Base-by-base conservation (phyloP, 31 red algal genomes). In the Asparagopsis taxiformis region DNA sequence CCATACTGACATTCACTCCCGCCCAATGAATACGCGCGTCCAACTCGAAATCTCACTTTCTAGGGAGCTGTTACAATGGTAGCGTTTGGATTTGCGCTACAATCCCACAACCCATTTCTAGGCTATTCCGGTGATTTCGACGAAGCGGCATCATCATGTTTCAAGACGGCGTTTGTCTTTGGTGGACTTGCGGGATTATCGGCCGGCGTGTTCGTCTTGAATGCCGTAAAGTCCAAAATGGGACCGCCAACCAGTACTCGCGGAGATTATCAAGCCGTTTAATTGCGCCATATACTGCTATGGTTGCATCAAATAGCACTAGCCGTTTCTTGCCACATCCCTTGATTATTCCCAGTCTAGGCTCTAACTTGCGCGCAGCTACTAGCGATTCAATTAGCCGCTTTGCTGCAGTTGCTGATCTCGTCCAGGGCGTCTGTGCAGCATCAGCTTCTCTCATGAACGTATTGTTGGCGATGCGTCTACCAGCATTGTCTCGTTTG, bases 21-120 rank as follows among this genome's bases (percentile, higher is more conserved):
- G 11, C 29, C 6, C 31, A 21, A 48, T 65, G 38, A 71, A 32
- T 10, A 6, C 33, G 13, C 38, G 21, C 51, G 17, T 15, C 7
- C 54, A 60, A 22, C 41, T 25, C 70, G 51, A 0, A 46, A 23
- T 60, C 55, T 38, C 35, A 22, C 1, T 17, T 20, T 9, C 17
- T 49, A 88, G 84, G 84, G 84, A 22, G 49, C 72, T 21, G 25
- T 88, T 26, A 88, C 84, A 8, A 88, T 88, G 84, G n/a, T 79
- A n/a, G 43, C 59, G 31, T 88, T 88, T 21, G 72, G 65, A 20
- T 33, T 72, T 26, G 55, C 84, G 24, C 53, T 88, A 4, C n/a
- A 49, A 31, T 65, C 21, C 1, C 72, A 88, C 61, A 79, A 88
- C 55, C 84, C 84, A 30, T 88, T 88, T 56, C 72, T 88, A 13